Conservation (phyloP, 2,329 filamentous ascomycete genomes). For the Pochonia chlamydosporia region DNA sequence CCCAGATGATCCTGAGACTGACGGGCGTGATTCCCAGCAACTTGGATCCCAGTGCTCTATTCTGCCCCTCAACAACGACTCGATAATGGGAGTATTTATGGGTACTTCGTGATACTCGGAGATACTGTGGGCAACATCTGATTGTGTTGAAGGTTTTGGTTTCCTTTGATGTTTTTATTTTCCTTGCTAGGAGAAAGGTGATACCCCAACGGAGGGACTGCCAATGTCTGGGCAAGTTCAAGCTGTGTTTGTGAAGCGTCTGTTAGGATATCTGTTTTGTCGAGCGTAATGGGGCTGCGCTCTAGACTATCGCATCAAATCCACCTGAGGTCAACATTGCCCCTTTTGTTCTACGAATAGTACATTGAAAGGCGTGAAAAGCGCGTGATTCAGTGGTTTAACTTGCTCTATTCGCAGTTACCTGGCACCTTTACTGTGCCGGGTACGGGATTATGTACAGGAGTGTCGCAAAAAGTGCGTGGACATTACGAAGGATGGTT, state of each 20-base stretch:
- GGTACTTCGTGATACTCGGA: conserved; percentile 9
- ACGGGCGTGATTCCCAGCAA: background rate
- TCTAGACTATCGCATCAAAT: too few relatives aligned
- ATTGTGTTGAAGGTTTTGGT: background rate
- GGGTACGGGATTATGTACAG: conserved; percentile 3
- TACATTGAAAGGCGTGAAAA: background rate
- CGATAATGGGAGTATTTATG: too few relatives aligned
- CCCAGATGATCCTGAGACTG: background rate
- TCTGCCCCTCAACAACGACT: too few relatives aligned
- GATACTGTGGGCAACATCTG: conserved; percentile 23
- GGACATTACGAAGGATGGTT: conserved; percentile 2
- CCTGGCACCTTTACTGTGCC: background rate
- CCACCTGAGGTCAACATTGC: too few relatives aligned
- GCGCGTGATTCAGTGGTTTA: background rate
- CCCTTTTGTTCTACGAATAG: too few relatives aligned
- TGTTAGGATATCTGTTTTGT: too few relatives aligned
- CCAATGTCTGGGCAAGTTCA: too few relatives aligned
- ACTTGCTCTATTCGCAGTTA: background rate
- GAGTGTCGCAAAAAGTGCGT: background rate
- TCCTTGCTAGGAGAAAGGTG: too few relatives aligned
- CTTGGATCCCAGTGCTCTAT: too few relatives aligned
- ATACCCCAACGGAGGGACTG: too few relatives aligned
- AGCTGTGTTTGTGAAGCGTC: too few relatives aligned
- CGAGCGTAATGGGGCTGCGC: too few relatives aligned
- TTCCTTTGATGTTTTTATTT: background rate